Percentiles rank a stretch among this genome's conserved stretches.
Conservation (phyloP, 2,329 filamentous ascomycete genomes). For the Exophiala aquamarina region DNA sequence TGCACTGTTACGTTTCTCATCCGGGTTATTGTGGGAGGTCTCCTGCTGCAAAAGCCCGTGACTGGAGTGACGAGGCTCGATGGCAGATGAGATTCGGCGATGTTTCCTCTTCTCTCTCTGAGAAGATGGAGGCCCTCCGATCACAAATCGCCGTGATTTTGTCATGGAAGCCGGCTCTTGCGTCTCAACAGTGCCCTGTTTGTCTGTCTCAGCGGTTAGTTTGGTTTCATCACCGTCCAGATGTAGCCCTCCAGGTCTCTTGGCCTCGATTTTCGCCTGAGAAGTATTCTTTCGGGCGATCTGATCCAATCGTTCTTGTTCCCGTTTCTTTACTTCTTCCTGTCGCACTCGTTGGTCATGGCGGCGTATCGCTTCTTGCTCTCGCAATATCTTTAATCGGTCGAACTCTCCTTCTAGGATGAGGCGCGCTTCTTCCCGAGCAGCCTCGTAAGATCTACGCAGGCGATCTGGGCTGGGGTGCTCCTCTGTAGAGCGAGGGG, state of each 20-base stretch:
- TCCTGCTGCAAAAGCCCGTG: neutral
- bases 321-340: constrained; percentile 6
- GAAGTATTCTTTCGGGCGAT: neutral
- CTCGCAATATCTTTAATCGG: constrained; percentile 18
- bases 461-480: constrained; percentile 2
- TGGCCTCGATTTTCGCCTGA: neutral
- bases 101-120: constrained; percentile 5
- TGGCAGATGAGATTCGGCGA: constrained; percentile 5
- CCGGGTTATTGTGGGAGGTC: neutral
- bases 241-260: neutral
- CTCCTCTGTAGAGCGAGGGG: constrained; percentile 1
- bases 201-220: neutral
- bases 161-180: neutral
- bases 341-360: constrained; percentile 11
- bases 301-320: neutral
- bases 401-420: constrained; percentile 28
- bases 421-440: constrained; percentile 28
- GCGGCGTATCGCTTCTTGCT: constrained; percentile 15
- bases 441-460: constrained; percentile 22
- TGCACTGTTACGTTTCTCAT: constrained; percentile 5
- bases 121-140: constrained; percentile 8
- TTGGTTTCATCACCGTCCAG: neutral
- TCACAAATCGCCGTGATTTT: constrained; percentile 15
- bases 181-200: neutral
- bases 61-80: constrained; percentile 1